phyloP scores from a whole-genome alignment of 2,329 filamentous ascomycete species.

The Colletotrichum gloeosporioides region DNA sequence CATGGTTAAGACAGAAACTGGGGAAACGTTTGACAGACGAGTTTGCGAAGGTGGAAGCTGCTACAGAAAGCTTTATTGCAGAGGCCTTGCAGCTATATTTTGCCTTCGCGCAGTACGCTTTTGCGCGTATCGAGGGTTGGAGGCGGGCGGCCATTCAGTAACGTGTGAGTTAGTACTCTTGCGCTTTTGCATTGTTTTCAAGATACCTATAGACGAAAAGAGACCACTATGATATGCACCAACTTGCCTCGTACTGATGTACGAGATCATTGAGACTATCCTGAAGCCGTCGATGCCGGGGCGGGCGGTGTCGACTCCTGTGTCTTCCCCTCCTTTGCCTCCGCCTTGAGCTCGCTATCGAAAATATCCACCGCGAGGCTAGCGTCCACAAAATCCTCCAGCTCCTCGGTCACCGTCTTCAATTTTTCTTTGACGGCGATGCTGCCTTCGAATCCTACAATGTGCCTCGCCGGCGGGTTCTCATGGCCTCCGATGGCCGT shows the following conservation, averaged over 20 bases:
- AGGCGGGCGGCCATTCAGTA: neutral
- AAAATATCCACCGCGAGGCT: slow-evolving; percentile 84
- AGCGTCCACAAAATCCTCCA: slow-evolving; percentile 94
- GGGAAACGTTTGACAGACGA: neutral
- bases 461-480: slow-evolving; percentile 92
- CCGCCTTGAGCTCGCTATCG: slow-evolving; percentile 58
- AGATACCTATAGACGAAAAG: slow-evolving; percentile 8
- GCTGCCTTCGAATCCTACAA: slow-evolving; percentile 89
- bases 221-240: neutral
- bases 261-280: neutral
- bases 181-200: neutral
- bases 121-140: neutral
- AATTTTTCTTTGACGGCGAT: slow-evolving; percentile 92
- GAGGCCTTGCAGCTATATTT: neutral
- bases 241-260: neutral
- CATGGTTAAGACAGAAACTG: neutral
- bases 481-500: slow-evolving; percentile 94
- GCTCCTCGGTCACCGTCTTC: slow-evolving; percentile 93
- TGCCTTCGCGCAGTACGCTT: neutral
- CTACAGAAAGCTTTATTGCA: neutral
- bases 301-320: slow-evolving; percentile 28
- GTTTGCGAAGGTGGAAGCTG: neutral
- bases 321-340: slow-evolving; percentile 49
- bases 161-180: neutral
- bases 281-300: slow-evolving; percentile 14